phyloP scores from a whole-genome alignment of 441 rosid genomes.

The Omphalea diandra region DNA sequence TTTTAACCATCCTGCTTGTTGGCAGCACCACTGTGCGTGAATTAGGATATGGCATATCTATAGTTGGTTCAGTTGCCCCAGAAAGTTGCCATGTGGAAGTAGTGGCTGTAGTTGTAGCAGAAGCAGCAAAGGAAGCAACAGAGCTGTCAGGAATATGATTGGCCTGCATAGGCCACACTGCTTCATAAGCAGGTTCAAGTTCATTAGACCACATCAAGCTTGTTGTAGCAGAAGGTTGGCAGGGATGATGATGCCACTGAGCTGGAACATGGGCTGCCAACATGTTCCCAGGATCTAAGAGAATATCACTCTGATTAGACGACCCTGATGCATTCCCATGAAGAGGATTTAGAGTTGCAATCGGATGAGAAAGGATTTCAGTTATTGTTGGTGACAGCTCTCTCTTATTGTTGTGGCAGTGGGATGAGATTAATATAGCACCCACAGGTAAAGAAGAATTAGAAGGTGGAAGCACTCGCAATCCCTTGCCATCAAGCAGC shows the following conservation, averaged over 20 bases:
- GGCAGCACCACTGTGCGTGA: constrained; percentile 23
- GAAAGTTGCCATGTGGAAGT: constrained; percentile 28
- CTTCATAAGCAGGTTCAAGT: constrained; percentile 20
- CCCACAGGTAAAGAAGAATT: constrained; percentile 13
- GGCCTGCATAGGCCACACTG: constrained; percentile 32
- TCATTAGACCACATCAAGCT: constrained; percentile 33
- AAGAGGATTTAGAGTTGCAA: neutral
- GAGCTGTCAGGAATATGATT: constrained; percentile 27
- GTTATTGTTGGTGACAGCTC: constrained; percentile 5
- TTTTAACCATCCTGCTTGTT: constrained; percentile 7
- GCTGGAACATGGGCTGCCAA: too few species aligned
- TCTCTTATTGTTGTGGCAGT: neutral
- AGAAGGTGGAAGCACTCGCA: constrained; percentile 17
- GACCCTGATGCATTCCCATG: constrained; percentile 10
- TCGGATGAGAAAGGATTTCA: constrained; percentile 6
- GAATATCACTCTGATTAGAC: neutral
- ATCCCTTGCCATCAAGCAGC: constrained; percentile 43
- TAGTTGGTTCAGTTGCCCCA: constrained; percentile 19
- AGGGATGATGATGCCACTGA: constrained; percentile 9
- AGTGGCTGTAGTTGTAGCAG: constrained; percentile 15
- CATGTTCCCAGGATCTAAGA: constrained; percentile 20
- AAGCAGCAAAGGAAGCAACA: constrained; percentile 17
- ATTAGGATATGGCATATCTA: constrained; percentile 25
- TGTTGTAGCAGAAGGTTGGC: constrained; percentile 8
- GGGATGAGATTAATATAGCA: constrained; percentile 5